Percentiles rank a stretch among this genome's conserved stretches.
These are phyloP conservation scores for Coelastrella sp. DNA, from an alignment of 139 green algal genomes.

Conservation along the genomic window DNA sequence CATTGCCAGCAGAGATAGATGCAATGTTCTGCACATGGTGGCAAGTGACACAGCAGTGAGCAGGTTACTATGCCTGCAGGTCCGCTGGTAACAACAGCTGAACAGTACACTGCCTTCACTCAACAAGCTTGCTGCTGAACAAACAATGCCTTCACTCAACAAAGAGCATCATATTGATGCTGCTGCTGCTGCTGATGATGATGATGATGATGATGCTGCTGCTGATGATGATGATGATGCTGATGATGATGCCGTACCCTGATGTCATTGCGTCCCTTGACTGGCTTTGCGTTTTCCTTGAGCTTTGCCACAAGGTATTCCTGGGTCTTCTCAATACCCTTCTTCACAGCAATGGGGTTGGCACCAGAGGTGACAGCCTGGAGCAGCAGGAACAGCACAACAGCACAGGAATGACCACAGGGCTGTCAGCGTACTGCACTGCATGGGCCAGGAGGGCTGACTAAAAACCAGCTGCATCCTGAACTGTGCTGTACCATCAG, in stretches of 20 bases:
- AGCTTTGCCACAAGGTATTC: constrained; percentile 89
- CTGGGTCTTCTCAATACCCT: constrained; percentile 97
- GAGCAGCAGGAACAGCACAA: background rate
- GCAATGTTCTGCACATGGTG: constrained; percentile 86
- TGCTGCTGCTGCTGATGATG: background rate
- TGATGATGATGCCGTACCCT: constrained; percentile 72
- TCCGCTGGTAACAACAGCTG: background rate
- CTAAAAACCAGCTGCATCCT: too few relatives aligned
- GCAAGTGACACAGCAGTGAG: constrained; percentile 7
- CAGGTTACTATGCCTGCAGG: background rate
- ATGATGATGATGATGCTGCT: background rate
- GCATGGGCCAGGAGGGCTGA: too few relatives aligned
- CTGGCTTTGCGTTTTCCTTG: constrained; percentile 81
- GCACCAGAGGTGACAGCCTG: constrained; percentile 90
- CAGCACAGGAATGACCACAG: background rate
- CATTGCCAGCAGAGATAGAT: constrained; percentile 95
- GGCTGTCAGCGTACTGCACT: too few relatives aligned
- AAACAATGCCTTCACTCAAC: too few relatives aligned
- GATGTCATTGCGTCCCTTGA: constrained; percentile 95
- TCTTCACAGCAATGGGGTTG: constrained; percentile 97
- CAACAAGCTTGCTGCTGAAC: background rate
- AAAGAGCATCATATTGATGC: background rate
- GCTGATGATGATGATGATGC: background rate
- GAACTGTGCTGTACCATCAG: too few relatives aligned
- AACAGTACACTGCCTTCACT: background rate